phyloP scores from a whole-genome alignment of 495 filamentous ascomycete genomes.

The Jackrogersella multiformis region DNA sequence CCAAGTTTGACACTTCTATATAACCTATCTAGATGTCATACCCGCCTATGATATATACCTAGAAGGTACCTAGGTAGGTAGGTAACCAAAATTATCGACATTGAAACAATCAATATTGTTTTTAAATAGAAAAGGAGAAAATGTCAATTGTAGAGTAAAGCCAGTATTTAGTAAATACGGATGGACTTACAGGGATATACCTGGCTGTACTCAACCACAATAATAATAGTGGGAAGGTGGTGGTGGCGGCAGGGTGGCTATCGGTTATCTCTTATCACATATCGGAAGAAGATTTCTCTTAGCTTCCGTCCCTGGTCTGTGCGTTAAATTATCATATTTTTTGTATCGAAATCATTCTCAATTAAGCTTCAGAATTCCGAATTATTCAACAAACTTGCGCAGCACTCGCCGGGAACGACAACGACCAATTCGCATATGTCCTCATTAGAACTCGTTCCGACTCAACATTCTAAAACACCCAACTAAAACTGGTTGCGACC shows the following conservation, averaged over 20 bases:
- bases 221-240: neutral
- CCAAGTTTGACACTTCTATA: neutral
- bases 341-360: slow-evolving; percentile 24
- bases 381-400: neutral
- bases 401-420: neutral
- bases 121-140: too few species aligned
- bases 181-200: too few species aligned
- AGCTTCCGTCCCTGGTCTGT: slow-evolving; percentile 17
- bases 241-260: slow-evolving; percentile 19
- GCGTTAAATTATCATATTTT: slow-evolving; percentile 25
- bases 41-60: too few species aligned
- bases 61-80: too few species aligned
- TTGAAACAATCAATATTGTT: too few species aligned
- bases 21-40: too few species aligned
- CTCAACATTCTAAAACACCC: neutral
- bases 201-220: too few species aligned
- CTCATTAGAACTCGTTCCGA: neutral
- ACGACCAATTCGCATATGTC: neutral
- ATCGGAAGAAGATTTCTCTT: slow-evolving; percentile 28
- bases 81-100: too few species aligned
- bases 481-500: neutral
- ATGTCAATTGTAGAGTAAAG: too few species aligned
- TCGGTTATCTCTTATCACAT: slow-evolving; percentile 28
- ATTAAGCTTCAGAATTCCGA: neutral
- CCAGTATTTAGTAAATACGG: too few species aligned